Evolutionary conservation across 352 stramenopile species (phyloP).

Genomic region (Phytophthora citricola): DNA sequence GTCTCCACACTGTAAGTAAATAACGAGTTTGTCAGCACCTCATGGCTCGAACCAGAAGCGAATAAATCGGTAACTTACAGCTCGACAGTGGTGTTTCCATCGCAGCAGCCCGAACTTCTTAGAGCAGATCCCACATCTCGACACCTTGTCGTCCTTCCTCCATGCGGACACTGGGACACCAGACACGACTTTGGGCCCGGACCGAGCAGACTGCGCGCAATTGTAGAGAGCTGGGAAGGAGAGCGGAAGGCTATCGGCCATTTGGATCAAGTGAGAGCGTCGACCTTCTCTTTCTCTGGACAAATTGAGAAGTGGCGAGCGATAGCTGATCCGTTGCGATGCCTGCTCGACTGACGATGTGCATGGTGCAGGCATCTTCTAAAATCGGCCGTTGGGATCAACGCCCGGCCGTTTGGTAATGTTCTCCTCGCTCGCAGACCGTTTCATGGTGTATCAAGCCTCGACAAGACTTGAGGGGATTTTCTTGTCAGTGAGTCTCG

Average conservation of each 20-base stretch:
- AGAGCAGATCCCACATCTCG: conserved; percentile 66
- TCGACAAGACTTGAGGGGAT: conserved; percentile 5
- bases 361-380: conserved; percentile 19
- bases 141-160: conserved; percentile 55
- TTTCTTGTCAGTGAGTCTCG: neutral
- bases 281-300: conserved; percentile 8
- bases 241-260: conserved; percentile 52
- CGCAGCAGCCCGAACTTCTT: conserved; percentile 73
- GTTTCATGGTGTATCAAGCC: conserved; percentile 24
- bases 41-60: neutral
- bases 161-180: conserved; percentile 60
- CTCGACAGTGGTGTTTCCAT: conserved; percentile 74
- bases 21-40: conserved; percentile 22
- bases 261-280: conserved; percentile 16
- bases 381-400: conserved; percentile 27
- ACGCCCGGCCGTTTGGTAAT: conserved; percentile 23
- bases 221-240: conserved; percentile 55
- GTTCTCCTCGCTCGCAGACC: conserved; percentile 13
- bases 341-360: neutral
- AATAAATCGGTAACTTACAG: conserved; percentile 42
- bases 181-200: conserved; percentile 46
- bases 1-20: conserved; percentile 62
- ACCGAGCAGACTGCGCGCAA: conserved; percentile 33
- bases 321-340: conserved; percentile 13
- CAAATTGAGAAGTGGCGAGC: conserved; percentile 32